These are phyloP conservation scores for Monosporascus ibericus DNA, from an alignment of 2,329 filamentous ascomycete species.

Conservation along the genomic window DNA sequence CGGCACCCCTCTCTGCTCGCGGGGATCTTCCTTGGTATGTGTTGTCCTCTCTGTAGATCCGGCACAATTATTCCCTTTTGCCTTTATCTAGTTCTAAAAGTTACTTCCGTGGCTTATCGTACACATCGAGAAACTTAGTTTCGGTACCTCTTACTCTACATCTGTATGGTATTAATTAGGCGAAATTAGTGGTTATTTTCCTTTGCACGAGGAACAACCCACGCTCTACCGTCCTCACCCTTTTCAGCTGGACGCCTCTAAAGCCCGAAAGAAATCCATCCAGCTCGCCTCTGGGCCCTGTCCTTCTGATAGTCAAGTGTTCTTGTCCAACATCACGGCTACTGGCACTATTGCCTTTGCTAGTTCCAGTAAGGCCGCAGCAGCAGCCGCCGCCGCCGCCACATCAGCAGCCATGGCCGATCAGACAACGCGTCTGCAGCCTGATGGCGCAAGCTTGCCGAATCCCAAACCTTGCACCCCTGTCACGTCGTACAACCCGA, in stretches of 20 bases:
- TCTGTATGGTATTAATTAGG: neutral
- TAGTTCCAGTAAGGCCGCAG: slow-evolving; percentile 8
- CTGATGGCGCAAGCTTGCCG: slow-evolving; percentile 5
- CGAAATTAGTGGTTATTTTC: slow-evolving; percentile 50
- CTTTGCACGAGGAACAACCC: slow-evolving; percentile 50
- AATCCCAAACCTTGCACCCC: slow-evolving; percentile 31
- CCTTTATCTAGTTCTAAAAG: neutral
- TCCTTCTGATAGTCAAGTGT: slow-evolving; percentile 10
- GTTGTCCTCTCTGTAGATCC: neutral
- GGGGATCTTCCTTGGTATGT: slow-evolving; percentile 55
- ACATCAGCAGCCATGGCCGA: slow-evolving; percentile 13
- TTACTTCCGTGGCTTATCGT: neutral
- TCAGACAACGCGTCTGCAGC: slow-evolving; percentile 17
- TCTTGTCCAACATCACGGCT: slow-evolving; percentile 8
- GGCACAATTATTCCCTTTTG: too few relatives aligned
- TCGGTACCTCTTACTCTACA: neutral
- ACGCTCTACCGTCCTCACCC: slow-evolving; percentile 45
- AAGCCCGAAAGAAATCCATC: slow-evolving; percentile 30
- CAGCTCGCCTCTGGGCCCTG: slow-evolving; percentile 27
- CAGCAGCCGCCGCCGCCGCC: slow-evolving; percentile 14
- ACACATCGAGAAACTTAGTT: neutral
- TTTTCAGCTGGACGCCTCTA: slow-evolving; percentile 38
- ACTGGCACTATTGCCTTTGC: slow-evolving; percentile 15
- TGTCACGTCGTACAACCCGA: slow-evolving; percentile 45
- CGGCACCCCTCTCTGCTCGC: slow-evolving; percentile 48